phyloP scores from a whole-genome alignment of 2,329 filamentous ascomycete species.

The Amauroascus niger region DNA sequence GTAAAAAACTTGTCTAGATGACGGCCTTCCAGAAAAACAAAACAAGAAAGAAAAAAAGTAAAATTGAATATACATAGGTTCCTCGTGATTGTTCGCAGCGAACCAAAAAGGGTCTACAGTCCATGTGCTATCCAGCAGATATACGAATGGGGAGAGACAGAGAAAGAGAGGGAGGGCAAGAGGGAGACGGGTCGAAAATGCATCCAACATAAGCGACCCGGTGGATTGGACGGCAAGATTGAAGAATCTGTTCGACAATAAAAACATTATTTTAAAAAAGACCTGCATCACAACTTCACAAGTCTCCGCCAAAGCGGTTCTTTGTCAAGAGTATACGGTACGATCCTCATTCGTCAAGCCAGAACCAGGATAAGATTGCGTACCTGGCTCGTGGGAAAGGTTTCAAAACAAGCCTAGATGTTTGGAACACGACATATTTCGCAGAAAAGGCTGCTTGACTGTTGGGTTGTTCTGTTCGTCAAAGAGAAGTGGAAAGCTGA shows the following conservation, averaged over 20 bases:
- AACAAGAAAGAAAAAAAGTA: too few relatives aligned
- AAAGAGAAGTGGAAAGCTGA: background rate
- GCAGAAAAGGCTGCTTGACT: background rate
- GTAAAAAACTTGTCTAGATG: background rate
- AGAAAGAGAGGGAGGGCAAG: background rate
- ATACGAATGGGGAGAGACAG: background rate
- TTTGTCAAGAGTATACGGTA: background rate
- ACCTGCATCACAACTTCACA: background rate
- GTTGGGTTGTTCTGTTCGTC: background rate
- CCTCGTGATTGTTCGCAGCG: too few relatives aligned
- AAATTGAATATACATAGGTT: too few relatives aligned
- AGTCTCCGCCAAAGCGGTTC: background rate
- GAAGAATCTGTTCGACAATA: background rate
- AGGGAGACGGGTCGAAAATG: background rate
- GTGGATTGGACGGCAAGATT: background rate
- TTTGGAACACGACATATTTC: background rate
- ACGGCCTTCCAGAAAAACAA: conserved; percentile 1
- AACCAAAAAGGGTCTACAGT: background rate
- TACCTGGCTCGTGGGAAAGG: conserved; percentile 12
- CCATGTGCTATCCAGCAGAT: background rate
- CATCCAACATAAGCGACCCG: background rate
- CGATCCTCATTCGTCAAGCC: background rate
- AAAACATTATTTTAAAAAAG: too few relatives aligned
- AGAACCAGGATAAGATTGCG: conserved; percentile 5
- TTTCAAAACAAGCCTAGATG: background rate